phyloP scores from a whole-genome alignment of 768 basidiomycete genomes.

The Amanita rubescens region DNA sequence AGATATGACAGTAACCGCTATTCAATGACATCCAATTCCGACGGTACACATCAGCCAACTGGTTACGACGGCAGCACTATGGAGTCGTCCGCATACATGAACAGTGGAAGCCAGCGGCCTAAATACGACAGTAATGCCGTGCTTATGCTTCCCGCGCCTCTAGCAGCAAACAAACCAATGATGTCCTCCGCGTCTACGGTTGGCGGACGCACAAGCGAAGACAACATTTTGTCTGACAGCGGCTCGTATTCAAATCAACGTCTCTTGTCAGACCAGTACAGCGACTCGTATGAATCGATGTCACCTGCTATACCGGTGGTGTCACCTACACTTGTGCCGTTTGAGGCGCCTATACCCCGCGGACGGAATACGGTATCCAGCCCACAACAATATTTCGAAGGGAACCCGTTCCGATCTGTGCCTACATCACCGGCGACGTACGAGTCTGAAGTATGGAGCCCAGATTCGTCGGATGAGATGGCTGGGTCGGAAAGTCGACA shows the following conservation, averaged over 20 bases:
- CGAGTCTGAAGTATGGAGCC: conserved; percentile 28
- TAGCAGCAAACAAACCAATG: conserved; percentile 50
- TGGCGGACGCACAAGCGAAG: conserved; percentile 41
- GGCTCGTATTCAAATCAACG: conserved; percentile 35
- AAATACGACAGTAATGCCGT: conserved; percentile 65
- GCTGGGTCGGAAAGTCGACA: conserved; percentile 25
- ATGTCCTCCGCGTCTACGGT: conserved; percentile 44
- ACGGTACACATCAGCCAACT: conserved; percentile 54
- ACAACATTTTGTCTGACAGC: conserved; percentile 35
- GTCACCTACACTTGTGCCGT: conserved; percentile 19
- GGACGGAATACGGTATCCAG: conserved; percentile 14
- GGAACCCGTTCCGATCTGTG: conserved; percentile 50
- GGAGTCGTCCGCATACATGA: conserved; percentile 42
- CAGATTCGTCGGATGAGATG: conserved; percentile 25
- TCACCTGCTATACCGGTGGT: conserved; percentile 24
- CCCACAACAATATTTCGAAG: conserved; percentile 27
- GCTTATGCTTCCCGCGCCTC: conserved; percentile 68
- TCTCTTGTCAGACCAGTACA: conserved; percentile 33
- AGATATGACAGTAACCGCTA: conserved; percentile 47
- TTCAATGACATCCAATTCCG: conserved; percentile 73
- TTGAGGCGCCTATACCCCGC: conserved; percentile 16
- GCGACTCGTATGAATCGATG: conserved; percentile 27
- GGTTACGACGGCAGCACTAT: conserved; percentile 52
- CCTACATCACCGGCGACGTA: conserved; percentile 32
- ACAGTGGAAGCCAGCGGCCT: conserved; percentile 33